A percentile compares a stretch with the other conserved stretches of the same genome.
Evolutionary conservation across 2,329 filamentous ascomycete species (phyloP).

Genomic region (Sporothrix mexicana): DNA sequence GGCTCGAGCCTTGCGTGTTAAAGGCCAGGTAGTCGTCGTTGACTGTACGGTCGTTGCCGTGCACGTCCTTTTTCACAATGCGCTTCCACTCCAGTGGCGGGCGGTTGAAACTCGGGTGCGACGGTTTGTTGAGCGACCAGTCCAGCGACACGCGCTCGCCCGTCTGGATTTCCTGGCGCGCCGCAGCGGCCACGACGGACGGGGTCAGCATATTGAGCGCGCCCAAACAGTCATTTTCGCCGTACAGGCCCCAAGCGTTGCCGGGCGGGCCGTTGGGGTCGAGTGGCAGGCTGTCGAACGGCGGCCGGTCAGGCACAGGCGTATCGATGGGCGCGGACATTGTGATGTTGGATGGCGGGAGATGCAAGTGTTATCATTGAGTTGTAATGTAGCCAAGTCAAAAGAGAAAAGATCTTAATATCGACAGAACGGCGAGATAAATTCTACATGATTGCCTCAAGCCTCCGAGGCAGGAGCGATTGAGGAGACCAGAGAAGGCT

Average conservation of each 20-base stretch:
- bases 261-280: conserved; percentile 39
- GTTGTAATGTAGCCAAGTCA: not conserved
- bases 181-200: conserved; percentile 34
- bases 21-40: conserved; percentile 56
- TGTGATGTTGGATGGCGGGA: not conserved
- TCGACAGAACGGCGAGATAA: no score
- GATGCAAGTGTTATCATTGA: no score
- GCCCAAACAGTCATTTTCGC: conserved; percentile 51
- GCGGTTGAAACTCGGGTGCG: conserved; percentile 50
- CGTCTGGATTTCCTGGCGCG: conserved; percentile 58
- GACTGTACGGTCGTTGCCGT: conserved; percentile 46
- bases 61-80: conserved; percentile 29
- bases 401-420: not conserved
- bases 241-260: conserved; percentile 56
- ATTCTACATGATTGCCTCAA: not conserved
- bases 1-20: conserved; percentile 56
- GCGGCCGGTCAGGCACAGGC: conserved; percentile 46
- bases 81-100: conserved; percentile 54
- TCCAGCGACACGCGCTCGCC: conserved; percentile 65
- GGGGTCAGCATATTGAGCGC: conserved; percentile 40
- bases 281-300: conserved; percentile 38
- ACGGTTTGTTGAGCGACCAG: conserved; percentile 58
- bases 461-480: not conserved
- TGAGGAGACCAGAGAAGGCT: not conserved
- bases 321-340: conserved; percentile 10